Base-by-base conservation (phyloP, 1,139 yeast genomes). In the Saccharomyces pastorianus region DNA sequence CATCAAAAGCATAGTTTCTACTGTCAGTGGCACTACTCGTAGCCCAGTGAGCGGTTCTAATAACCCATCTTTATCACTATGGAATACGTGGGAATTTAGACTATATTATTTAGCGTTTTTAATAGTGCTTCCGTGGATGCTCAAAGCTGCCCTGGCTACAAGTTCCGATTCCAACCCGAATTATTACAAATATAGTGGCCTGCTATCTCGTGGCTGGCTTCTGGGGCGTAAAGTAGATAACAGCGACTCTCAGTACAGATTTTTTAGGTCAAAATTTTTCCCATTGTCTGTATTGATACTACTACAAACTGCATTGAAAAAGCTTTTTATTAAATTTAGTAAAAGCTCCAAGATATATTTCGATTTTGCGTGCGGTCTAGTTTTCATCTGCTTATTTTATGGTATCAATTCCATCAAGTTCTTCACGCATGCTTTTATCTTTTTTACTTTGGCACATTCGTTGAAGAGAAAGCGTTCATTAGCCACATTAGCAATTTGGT, bases 191-290 rank as follows among this genome's bases (percentile, higher is more conserved):
- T 90, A 79, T 65, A 78, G 79, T 58, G 79, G 82, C 53, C 72
- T 84, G 48, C 74, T 93, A 55, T 77, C 84, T 48, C 72, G 78
- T 8, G 86, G 91, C 1, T 88, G 96, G 96, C 70, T 88, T 60
- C 82, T 83, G 61, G 90, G 91, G 2, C 71, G 95, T 32, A 85
- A 81, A 73, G 95, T 81, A 61, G 97, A 95, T 68, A 91, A 91
- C 67, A 85, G 96, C 3, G 99, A 95, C 67, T 76, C 76, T 44
- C 99, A 95, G 69, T 95, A 93, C 66, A 74, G 89, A 29, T 88
- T 90, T 64, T 90, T 95, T 68, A 78, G 99, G 62, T 85, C 86
- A 64, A 90, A 89, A 67, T 76, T 91, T 61, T 80, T 82, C 9
- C 68, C 85, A 52, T 72, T 95, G 51, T 68, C 76, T 28, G 80